A percentile compares a stretch with the other conserved stretches of the same genome.
Evolutionary conservation across 108 stramenopile species (phyloP).

Genomic region (Skeletonema potamos): DNA sequence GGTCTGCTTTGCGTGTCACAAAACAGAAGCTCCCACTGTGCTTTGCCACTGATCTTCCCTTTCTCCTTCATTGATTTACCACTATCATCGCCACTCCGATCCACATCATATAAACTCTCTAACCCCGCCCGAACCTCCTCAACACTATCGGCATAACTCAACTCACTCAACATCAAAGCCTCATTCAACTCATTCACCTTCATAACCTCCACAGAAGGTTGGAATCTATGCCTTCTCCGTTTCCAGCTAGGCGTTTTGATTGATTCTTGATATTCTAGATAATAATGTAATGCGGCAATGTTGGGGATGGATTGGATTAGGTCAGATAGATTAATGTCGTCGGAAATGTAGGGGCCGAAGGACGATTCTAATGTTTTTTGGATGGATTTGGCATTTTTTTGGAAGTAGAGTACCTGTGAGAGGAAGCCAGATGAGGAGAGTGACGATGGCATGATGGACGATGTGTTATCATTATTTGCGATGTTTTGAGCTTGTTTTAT

Average conservation of each 20-base stretch:
- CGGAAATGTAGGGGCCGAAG: constrained; percentile 15
- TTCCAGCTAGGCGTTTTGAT: constrained; percentile 80
- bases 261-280: constrained; percentile 74
- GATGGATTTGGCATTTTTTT: constrained; percentile 24
- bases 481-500: constrained; percentile 40
- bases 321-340: constrained; percentile 6
- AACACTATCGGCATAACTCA: constrained; percentile 66
- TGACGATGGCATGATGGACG: neutral
- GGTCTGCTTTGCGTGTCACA: constrained; percentile 60
- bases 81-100: neutral
- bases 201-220: constrained; percentile 48
- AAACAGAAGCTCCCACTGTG: constrained; percentile 59
- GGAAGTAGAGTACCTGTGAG: constrained; percentile 28
- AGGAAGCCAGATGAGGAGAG: constrained; percentile 16
- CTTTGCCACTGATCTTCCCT: constrained; percentile 2
- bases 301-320: constrained; percentile 2
- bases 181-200: constrained; percentile 66
- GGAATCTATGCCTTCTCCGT: constrained; percentile 74
- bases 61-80: constrained; percentile 2
- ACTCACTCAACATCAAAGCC: constrained; percentile 58
- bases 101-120: constrained; percentile 12
- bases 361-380: constrained; percentile 36
- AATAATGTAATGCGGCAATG: constrained; percentile 50
- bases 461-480: constrained; percentile 5
- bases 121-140: constrained; percentile 61